phyloP scores from a whole-genome alignment of 2,329 filamentous ascomycete species.

The Calonectria pauciramosa region DNA sequence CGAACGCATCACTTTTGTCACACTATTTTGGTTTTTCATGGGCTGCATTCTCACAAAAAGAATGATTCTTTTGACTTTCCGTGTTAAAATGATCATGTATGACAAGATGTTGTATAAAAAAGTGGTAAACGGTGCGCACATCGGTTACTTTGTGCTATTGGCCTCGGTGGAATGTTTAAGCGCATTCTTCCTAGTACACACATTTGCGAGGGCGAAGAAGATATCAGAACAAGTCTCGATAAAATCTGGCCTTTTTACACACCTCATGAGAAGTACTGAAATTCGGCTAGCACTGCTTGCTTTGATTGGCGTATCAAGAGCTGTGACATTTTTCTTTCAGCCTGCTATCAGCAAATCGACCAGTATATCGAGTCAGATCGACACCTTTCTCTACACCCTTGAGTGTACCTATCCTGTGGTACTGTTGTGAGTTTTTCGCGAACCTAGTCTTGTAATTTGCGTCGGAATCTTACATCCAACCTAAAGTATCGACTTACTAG shows the following conservation, averaged over 20 bases:
- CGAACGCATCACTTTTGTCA: too few relatives aligned
- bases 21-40: too few relatives aligned
- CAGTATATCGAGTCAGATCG: background rate
- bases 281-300: background rate
- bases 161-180: background rate
- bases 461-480: too few relatives aligned
- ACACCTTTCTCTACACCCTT: background rate
- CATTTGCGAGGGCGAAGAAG: background rate
- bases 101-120: too few relatives aligned
- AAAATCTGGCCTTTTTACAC: background rate
- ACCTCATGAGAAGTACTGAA: background rate
- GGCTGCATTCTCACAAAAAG: background rate
- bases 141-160: background rate
- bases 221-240: background rate
- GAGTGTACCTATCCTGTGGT: background rate
- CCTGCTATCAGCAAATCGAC: background rate
- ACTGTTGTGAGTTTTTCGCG: background rate
- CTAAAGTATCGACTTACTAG: too few relatives aligned
- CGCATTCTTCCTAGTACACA: background rate
- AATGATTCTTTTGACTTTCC: background rate
- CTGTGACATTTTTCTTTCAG: background rate
- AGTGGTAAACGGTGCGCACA: background rate
- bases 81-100: background rate
- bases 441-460: too few relatives aligned
- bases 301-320: background rate